A percentile compares a stretch with the other conserved stretches of the same genome.
phyloP scores from a whole-genome alignment of 805 yeast genomes.

The Candida nanaspora region DNA sequence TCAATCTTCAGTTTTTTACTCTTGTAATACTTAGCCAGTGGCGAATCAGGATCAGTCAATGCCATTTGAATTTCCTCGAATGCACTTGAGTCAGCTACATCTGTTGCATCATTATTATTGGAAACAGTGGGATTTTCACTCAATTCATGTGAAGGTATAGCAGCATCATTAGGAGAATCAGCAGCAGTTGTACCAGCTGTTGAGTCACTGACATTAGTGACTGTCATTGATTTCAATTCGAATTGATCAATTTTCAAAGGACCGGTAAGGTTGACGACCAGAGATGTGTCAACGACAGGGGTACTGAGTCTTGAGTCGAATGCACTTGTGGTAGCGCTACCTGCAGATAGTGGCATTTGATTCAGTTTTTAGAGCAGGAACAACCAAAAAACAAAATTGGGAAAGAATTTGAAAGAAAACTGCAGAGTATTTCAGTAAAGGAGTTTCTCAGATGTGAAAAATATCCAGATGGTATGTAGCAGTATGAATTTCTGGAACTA shows the following conservation, averaged over 20 bases:
- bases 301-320: neutral
- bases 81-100: neutral
- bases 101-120: neutral
- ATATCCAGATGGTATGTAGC: too few species aligned
- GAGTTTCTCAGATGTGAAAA: too few species aligned
- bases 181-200: neutral
- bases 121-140: neutral
- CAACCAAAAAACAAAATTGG: too few species aligned
- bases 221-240: neutral
- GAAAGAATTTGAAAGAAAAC: too few species aligned
- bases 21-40: conserved; percentile 1
- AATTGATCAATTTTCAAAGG: neutral
- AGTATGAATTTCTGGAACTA: too few species aligned
- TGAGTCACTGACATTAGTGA: neutral
- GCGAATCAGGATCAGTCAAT: conserved; percentile 6
- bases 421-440: too few species aligned
- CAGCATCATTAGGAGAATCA: neutral
- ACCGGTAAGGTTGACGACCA: neutral
- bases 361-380: too few species aligned
- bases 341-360: neutral
- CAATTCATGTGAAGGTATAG: too few species aligned
- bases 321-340: neutral
- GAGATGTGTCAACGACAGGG: neutral
- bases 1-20: conserved; percentile 1
- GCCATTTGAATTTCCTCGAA: neutral